Evolutionary conservation across 768 basidiomycete genomes (phyloP).

Genomic region (Collybiopsis luxurians): DNA sequence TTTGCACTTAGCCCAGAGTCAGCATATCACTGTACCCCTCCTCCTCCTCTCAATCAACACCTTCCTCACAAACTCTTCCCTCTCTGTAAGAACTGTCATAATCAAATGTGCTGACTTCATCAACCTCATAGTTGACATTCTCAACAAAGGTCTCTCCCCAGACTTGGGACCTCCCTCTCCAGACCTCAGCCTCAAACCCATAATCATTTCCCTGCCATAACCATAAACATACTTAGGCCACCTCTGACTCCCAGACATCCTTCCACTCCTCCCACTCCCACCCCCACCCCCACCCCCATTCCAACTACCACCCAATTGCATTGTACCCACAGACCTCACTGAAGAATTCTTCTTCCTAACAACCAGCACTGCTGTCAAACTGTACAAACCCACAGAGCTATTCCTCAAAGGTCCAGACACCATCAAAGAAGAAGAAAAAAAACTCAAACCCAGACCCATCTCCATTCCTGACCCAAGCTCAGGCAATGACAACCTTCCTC

Average conservation of each 20-base stretch:
- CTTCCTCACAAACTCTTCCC: constrained; percentile 5
- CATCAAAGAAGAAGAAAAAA: background rate
- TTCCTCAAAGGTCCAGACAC: background rate
- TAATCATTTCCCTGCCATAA: background rate
- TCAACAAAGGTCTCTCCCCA: no score
- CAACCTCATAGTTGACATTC: constrained; percentile 1
- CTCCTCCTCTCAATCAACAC: constrained; percentile 3
- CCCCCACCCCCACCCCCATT: no score
- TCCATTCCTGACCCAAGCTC: no score
- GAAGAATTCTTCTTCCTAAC: constrained; percentile 1
- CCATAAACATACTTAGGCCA: background rate
- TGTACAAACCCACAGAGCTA: background rate
- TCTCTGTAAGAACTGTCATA: background rate
- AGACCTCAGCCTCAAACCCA: no score
- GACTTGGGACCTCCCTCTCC: background rate
- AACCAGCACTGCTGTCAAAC: background rate
- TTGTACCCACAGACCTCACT: background rate
- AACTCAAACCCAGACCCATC: no score
- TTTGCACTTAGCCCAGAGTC: no score
- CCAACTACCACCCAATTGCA: no score
- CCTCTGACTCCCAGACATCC: background rate
- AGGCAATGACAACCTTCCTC: no score
- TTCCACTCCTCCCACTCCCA: no score
- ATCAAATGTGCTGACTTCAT: background rate
- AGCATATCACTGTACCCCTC: no score